Percentiles rank a stretch among this genome's conserved stretches.
These are phyloP conservation scores for Tetraselmis chui DNA, from an alignment of 139 green algal genomes.

Conservation along the genomic window DNA sequence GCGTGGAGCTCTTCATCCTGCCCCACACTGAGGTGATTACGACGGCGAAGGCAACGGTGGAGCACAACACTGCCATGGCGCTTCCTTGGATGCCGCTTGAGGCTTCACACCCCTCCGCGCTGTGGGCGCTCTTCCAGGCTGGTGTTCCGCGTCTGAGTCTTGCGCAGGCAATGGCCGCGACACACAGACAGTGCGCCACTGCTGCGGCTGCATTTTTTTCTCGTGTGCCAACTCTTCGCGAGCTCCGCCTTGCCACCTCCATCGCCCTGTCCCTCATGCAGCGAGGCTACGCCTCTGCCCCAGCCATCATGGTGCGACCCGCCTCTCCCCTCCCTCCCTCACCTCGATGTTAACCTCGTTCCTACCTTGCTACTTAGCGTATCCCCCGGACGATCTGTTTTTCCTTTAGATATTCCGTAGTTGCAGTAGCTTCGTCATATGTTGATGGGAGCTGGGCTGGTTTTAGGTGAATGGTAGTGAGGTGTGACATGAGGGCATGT, in stretches of 20 bases:
- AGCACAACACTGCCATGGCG: not conserved
- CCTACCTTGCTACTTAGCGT: no score
- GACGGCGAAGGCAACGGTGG: not conserved
- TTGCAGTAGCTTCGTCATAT: no score
- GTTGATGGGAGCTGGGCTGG: no score
- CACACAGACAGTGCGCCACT: slow-evolving; percentile 29
- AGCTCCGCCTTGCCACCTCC: slow-evolving; percentile 44
- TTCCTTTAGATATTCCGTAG: no score
- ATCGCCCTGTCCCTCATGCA: slow-evolving; percentile 45
- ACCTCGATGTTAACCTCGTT: no score
- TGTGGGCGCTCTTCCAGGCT: not conserved
- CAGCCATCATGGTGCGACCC: not conserved
- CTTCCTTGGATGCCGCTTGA: not conserved
- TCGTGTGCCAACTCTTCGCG: slow-evolving; percentile 31
- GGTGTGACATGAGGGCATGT: no score
- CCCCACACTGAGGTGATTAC: not conserved
- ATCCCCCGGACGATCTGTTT: no score
- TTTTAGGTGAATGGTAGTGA: no score
- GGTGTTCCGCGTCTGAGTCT: slow-evolving; percentile 32
- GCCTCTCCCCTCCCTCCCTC: not conserved
- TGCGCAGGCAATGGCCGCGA: slow-evolving; percentile 37
- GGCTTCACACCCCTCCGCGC: not conserved
- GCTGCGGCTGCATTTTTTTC: slow-evolving; percentile 20
- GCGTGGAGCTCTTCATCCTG: slow-evolving; percentile 88
- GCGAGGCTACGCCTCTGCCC: slow-evolving; percentile 34